Evolutionary conservation across 192 early-diverging fungal species (phyloP).

Genomic region (Coemansia javaensis): DNA sequence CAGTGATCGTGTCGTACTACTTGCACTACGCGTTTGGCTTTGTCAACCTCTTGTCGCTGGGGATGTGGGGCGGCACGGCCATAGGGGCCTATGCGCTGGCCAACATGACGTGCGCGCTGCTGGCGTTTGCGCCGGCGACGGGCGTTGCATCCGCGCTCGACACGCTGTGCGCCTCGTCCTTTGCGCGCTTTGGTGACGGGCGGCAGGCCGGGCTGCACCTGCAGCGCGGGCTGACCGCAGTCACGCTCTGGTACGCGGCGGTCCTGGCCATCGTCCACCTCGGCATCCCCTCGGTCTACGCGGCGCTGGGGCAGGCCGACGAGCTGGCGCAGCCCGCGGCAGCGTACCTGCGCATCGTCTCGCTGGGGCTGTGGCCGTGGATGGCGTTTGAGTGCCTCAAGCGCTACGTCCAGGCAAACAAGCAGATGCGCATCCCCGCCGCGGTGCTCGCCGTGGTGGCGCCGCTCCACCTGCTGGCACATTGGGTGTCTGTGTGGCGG

Average conservation of each 20-base stretch:
- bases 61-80: conserved; percentile 57
- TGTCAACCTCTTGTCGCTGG: conserved; percentile 60
- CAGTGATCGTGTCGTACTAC: conserved; percentile 59
- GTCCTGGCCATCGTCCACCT: conserved; percentile 69
- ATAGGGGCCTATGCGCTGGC: conserved; percentile 64
- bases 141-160: conserved; percentile 72
- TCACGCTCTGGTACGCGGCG: conserved; percentile 59
- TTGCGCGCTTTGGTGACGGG: conserved; percentile 57
- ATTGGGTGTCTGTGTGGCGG: conserved; percentile 78
- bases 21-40: conserved; percentile 65
- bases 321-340: conserved; percentile 67
- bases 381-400: conserved; percentile 85
- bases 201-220: conserved; percentile 64
- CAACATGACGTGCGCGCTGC: conserved; percentile 66
- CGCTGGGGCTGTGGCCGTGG: conserved; percentile 76
- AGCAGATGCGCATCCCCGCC: conserved; percentile 67
- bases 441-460: conserved; percentile 20
- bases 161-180: conserved; percentile 68
- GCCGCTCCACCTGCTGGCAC: conserved; percentile 55
- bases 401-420: conserved; percentile 81
- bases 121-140: conserved; percentile 66
- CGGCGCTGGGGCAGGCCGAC: conserved; percentile 66
- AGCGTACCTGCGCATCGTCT: conserved; percentile 60
- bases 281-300: conserved; percentile 63
- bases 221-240: conserved; percentile 75